Conservation (phyloP, 345 rosid species). For the Euphorbia pulcherrima region DNA sequence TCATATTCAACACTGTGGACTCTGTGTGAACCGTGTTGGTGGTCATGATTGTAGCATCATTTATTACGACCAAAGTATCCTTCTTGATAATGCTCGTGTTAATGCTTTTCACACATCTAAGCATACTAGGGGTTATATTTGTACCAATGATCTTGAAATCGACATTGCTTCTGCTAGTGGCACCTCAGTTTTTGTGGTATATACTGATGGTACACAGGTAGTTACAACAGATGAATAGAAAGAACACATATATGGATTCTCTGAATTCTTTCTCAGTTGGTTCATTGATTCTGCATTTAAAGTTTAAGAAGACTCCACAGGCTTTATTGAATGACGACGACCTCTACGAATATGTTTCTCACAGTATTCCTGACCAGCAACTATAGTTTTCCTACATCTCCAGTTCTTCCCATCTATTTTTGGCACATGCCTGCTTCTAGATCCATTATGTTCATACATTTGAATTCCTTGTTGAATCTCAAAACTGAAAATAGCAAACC, state of each 20-base stretch:
- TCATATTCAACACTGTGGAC: no score
- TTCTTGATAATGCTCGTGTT: neutral
- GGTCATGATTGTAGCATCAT: neutral
- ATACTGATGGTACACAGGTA: slow-evolving; percentile 14
- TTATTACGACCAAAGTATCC: neutral
- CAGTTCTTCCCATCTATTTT: slow-evolving; percentile 87
- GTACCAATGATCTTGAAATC: neutral
- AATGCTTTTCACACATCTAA: neutral
- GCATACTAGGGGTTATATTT: neutral
- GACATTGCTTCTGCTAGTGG: slow-evolving; percentile 12
- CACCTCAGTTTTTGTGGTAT: slow-evolving; percentile 10
- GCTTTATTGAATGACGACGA: slow-evolving; percentile 83
- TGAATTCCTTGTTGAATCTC: slow-evolving; percentile 32
- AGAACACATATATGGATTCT: slow-evolving; percentile 23
- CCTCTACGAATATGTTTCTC: slow-evolving; percentile 71
- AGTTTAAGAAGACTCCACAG: slow-evolving; percentile 50
- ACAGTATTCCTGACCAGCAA: slow-evolving; percentile 57
- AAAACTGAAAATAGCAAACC: slow-evolving; percentile 28
- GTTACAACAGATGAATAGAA: no score
- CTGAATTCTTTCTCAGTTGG: slow-evolving; percentile 21
- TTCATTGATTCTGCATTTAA: slow-evolving; percentile 7
- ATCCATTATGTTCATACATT: slow-evolving; percentile 33
- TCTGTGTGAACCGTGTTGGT: slow-evolving; percentile 2
- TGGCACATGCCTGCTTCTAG: slow-evolving; percentile 57
- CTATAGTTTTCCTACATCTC: slow-evolving; percentile 50